These are phyloP conservation scores for Posidonia australis DNA, from an alignment of 106 monocot genomes.

Conservation along the genomic window DNA sequence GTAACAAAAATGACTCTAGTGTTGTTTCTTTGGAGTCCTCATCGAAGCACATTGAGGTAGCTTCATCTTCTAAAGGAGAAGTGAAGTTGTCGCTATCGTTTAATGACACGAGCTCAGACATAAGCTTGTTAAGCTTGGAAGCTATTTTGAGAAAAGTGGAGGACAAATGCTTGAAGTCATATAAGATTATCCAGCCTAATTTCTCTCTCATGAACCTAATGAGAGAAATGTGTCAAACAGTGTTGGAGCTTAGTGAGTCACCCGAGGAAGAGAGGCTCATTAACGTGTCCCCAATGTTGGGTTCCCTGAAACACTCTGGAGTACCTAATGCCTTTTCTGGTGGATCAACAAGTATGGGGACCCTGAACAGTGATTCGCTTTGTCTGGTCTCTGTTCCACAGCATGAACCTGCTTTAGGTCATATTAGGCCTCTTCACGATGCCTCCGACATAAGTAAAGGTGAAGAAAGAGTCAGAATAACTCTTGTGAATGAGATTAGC, in stretches of 20 bases:
- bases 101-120: neutral
- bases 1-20: neutral
- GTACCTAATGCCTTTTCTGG: neutral
- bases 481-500: constrained; percentile 34
- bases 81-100: constrained; percentile 13
- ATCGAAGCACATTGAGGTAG: constrained; percentile 5
- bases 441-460: constrained; percentile 58
- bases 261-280: neutral
- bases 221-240: constrained; percentile 17
- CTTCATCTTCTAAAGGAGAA: constrained; percentile 9
- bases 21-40: neutral
- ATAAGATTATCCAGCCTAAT: constrained; percentile 13
- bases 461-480: constrained; percentile 50
- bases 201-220: constrained; percentile 12
- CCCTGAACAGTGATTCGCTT: constrained; percentile 1
- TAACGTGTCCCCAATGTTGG: constrained; percentile 20
- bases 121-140: constrained; percentile 3
- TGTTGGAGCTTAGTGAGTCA: constrained; percentile 4
- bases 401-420: constrained; percentile 20
- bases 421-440: constrained; percentile 42
- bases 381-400: constrained; percentile 17
- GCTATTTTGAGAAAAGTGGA: constrained; percentile 19
- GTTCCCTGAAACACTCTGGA: constrained; percentile 19
- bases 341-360: neutral
- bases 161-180: constrained; percentile 16